These are phyloP conservation scores for Populus deltoides DNA, from an alignment of 345 rosid genomes.

Conservation along the genomic window DNA sequence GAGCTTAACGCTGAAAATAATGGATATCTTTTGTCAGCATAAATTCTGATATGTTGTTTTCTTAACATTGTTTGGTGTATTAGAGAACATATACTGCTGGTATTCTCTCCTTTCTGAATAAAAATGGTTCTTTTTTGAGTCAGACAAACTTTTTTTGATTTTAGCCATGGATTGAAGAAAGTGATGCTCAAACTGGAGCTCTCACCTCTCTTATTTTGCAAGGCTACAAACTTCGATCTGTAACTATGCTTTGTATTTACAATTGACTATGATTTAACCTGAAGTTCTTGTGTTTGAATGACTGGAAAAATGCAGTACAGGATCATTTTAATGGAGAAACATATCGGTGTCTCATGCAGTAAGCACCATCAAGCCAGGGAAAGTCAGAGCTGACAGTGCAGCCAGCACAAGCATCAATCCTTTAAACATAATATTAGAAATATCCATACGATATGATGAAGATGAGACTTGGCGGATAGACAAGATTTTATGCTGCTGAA, in stretches of 20 bases:
- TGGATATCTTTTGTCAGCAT: constrained; percentile 15
- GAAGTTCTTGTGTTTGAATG: constrained; percentile 17
- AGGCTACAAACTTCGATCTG: not conserved
- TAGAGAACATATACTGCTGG: not conserved
- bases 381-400: constrained; percentile 45
- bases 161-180: not conserved
- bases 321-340: constrained; percentile 37
- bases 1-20: constrained; percentile 14
- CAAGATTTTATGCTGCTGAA: no score
- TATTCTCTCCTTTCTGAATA: not conserved
- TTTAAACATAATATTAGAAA: not conserved
- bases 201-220: not conserved
- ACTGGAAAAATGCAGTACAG: constrained; percentile 17
- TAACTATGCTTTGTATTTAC: not conserved
- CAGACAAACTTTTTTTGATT: not conserved
- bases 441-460: no score
- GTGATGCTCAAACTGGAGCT: not conserved
- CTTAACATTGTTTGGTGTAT: not conserved
- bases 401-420: constrained; percentile 42
- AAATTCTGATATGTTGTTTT: constrained; percentile 2
- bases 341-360: constrained; percentile 38
- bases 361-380: constrained; percentile 48
- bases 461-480: no score
- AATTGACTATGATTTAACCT: not conserved
- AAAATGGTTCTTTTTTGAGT: not conserved